These are phyloP conservation scores for Cronartium quercuum DNA, from an alignment of 1,284 basidiomycete genomes.

Conservation along the genomic window DNA sequence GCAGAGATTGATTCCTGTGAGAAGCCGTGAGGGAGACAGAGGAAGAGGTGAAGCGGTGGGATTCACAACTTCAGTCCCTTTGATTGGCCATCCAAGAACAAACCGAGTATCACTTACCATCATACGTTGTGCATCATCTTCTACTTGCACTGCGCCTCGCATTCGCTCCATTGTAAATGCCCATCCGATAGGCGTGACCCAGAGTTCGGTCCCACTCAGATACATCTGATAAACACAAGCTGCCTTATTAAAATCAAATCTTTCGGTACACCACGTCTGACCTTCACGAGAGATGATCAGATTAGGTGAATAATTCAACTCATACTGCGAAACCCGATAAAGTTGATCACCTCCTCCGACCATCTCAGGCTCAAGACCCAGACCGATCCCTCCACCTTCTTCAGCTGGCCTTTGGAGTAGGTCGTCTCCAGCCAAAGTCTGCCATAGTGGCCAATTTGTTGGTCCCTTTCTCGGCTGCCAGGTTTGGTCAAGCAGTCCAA, in stretches of 20 bases:
- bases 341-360: constrained; percentile 42
- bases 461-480: constrained; percentile 46
- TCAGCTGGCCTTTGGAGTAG: constrained; percentile 38
- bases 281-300: constrained; percentile 44
- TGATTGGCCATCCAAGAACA: background rate
- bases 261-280: constrained; percentile 48
- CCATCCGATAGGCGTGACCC: constrained; percentile 48
- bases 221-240: constrained; percentile 49
- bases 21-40: background rate
- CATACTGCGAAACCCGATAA: constrained; percentile 46
- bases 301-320: constrained; percentile 46
- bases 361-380: constrained; percentile 36
- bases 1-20: constrained; percentile 44
- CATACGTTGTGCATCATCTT: constrained; percentile 44
- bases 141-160: constrained; percentile 36
- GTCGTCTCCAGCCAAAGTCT: constrained; percentile 41
- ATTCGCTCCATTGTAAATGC: constrained; percentile 45
- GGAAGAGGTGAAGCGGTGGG: background rate
- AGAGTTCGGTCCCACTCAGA: constrained; percentile 46
- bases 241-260: constrained; percentile 46
- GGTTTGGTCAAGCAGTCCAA: constrained; percentile 44
- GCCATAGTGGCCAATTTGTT: constrained; percentile 46
- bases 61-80: background rate
- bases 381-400: constrained; percentile 40
- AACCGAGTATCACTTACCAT: constrained; percentile 41